Percentiles rank a stretch among this genome's conserved stretches.
phyloP scores from a whole-genome alignment of 768 basidiomycete species.

The Termitomyces heimii region DNA sequence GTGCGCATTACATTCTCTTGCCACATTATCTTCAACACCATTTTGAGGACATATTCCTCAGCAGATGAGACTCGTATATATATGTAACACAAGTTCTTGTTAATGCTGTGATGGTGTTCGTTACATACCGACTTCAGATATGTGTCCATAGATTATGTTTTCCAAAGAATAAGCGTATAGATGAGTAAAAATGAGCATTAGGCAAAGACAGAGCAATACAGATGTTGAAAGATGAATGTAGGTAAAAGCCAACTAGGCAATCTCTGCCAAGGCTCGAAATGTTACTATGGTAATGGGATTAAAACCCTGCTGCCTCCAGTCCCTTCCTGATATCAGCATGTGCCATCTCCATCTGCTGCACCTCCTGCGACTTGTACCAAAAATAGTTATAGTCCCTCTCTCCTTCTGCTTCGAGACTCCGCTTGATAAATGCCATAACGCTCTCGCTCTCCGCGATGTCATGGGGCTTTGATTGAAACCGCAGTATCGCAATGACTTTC shows the following conservation, averaged over 20 bases:
- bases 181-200: not conserved
- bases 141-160: not conserved
- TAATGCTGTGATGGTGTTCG: not conserved
- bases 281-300: not conserved
- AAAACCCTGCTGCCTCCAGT: constrained; percentile 67
- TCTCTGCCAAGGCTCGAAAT: not conserved
- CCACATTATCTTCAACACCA: not conserved
- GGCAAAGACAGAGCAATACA: not conserved
- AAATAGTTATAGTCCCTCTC: constrained; percentile 44
- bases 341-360: constrained; percentile 51
- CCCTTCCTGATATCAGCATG: constrained; percentile 63
- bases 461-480: constrained; percentile 50
- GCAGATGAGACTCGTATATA: not conserved
- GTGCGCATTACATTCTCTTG: constrained; percentile 1
- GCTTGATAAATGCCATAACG: constrained; percentile 41
- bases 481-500: constrained; percentile 47
- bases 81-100: not conserved
- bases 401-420: constrained; percentile 34
- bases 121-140: not conserved
- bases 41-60: not conserved
- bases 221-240: not conserved
- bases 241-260: not conserved
- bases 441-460: constrained; percentile 38
- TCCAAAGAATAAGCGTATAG: not conserved
- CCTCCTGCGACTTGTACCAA: constrained; percentile 54